Base-by-base conservation (phyloP, 1,284 basidiomycete species). In the Tremellales sp. region DNA sequence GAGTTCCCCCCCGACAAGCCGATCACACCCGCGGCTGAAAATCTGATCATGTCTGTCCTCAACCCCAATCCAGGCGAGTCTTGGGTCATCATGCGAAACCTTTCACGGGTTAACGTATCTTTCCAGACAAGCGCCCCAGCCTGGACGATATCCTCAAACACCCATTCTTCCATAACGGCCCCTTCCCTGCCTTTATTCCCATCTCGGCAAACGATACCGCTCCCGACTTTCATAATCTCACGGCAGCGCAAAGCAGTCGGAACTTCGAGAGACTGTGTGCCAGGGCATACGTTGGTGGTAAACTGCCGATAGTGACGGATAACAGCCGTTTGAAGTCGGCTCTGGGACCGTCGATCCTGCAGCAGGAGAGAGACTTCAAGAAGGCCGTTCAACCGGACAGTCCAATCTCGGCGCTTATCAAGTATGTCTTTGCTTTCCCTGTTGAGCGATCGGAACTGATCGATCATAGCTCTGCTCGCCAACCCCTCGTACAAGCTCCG, bases 331-430 rank as follows among this genome's bases (percentile, higher is more conserved):
- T 45, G 26, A 53, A 57, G 34, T 55, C 58, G 7, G 56, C 57
- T 24, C 57, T 72, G 21, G 68, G 65, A 12, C 67, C 68, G 21
- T 66, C 63, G 19, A 83, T 87, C 53, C 81, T 84, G 5, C 86
- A 90, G 61, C 88, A 93, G 68, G 93, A 98, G 79, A 84, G 86
- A 63, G 93, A 97, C 71, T 94, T 95, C 81, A 84, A 90, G 74
- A 85, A 86, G 60, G 95, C 92, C 2, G 87, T 97, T 3, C 87
- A 93, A 66, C 95, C 94, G 4, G 91, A 89, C 42, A 88, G 85
- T 56, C 94, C 95, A 0, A 94, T 98, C 51, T 90, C 89, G 18
- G 89, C 88, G 5, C 76, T 98, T 43, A 80, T 98, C 62, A 74
- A 75, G 63, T 72, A 34, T 39, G 68, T 61, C 19, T 5, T 37